Evolutionary conservation across 371 early-diverging fungal genomes (phyloP), one percentile per base, ranked within the genome.

Genomic region (Mucor plumbeus): DNA sequence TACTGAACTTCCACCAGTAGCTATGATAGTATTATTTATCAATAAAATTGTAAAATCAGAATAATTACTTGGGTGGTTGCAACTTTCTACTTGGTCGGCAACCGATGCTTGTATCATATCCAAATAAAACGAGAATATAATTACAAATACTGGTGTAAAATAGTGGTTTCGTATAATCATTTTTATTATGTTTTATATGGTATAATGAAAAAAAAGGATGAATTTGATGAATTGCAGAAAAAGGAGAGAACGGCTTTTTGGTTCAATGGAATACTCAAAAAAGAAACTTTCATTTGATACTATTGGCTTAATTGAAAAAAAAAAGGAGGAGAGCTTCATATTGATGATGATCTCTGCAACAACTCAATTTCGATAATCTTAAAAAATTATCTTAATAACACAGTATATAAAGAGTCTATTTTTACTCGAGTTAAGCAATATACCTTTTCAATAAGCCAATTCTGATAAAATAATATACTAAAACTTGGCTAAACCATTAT

Each of bases 1-100:
- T 70, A 76, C 76, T 34, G 38, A 17, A 53, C 63, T 67, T 26
- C 73, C 73, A 15, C 73, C 76, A 5, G 66, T 64, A 10, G 66
- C 35, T 33, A 70, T 50, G 17, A 71, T 15, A 4, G 57, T 39
- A 21, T 64, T 54, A 40, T 64, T 60, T 6, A 70, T 41, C n/a
- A 61, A 44, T 3, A 73, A 9, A 11, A 63, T 14, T 0, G 55
- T 65, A 47, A 69, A 69, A 40, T 69, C 67, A 44, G 73, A 65
- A 38, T 65, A 69, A 34, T 73, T 69, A 1, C 39, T 56, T 21
- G 73, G 70, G 19, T 70, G 48, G 48, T 21, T 19, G 48, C 48
- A 48, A 19, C 9, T 21, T 8, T 15, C 21, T 48, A 19, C 7
- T 48, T 17, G 48, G 48, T 19, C 9, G 10, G 21, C 48, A 48